Evolutionary conservation across 164 flowering plant genomes (phyloP), one percentile per base, ranked within the genome.

Genomic region (Tinospora cordifolia): DNA sequence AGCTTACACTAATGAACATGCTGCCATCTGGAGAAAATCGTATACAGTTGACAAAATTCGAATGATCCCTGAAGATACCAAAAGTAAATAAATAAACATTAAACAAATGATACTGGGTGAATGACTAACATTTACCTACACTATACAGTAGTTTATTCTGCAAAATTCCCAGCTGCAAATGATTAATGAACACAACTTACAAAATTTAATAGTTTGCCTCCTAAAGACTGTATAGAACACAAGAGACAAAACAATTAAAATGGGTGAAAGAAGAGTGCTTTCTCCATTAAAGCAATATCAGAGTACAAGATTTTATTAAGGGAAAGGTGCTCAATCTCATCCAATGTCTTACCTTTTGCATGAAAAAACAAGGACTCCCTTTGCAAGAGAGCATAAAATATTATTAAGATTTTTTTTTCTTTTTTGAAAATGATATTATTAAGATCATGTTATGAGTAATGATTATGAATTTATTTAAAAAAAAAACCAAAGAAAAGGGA

Each of bases 11-110:
- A 60, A 95, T 89, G 69, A 95, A 87, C 79, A 86, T 95, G 81
- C 81, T 92, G 11, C 99, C 99, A 85, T 95, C 97, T 24, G 98
- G 97, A 68, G 96, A 88, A 82, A 84, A 95, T 72, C 99, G 85
- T 63, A 91, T 76, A 75, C 99, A 92, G 65, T 95, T 92, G 66
- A 89, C 99, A 71, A 92, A 95, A 81, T 92, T 95, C 73, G 96
- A 83, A 80, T 95, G 99, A 66, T 84, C 89, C 90, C 99, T 94
- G 85, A 76, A 81, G 54, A 71, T 63, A 5, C 60, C 21, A 62
- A 9, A 62, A 24, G 7, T 25, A 4, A 10, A 25, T 3, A 17
- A 41, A 41, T 64, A 36, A 17, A 30, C 17, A 8, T 13, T 17
- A 36, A 19, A 19, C 24, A 64, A 19, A 41, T 30, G 12, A 21